Conservation (phyloP, 805 yeast species). For the Wickerhamiella occidentalis region DNA sequence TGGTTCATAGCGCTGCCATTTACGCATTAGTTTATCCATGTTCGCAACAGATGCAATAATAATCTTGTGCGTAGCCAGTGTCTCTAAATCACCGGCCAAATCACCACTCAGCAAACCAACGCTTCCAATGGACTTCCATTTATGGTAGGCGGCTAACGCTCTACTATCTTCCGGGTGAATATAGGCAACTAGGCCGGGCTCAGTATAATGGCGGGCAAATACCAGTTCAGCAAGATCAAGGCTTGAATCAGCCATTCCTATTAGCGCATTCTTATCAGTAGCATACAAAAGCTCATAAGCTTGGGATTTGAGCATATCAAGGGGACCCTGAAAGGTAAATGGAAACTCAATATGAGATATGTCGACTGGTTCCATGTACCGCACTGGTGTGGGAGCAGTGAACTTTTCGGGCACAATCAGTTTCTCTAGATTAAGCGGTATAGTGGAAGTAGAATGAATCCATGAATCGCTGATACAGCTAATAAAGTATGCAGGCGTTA, state of each 20-base stretch:
- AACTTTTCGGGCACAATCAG: slow-evolving; percentile 50
- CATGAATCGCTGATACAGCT: slow-evolving; percentile 69
- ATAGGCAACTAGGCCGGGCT: slow-evolving; percentile 59
- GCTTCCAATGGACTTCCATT: slow-evolving; percentile 48
- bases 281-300: slow-evolving; percentile 35
- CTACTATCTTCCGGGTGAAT: slow-evolving; percentile 49
- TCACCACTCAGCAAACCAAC: slow-evolving; percentile 48
- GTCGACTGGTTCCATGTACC: slow-evolving; percentile 1
- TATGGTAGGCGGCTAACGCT: slow-evolving; percentile 35
- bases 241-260: slow-evolving; percentile 35
- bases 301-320: slow-evolving; percentile 1
- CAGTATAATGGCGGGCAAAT: slow-evolving; percentile 58
- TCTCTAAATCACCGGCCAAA: slow-evolving; percentile 29
- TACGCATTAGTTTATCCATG: slow-evolving; percentile 57
- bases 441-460: slow-evolving; percentile 59
- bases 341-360: neutral
- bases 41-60: slow-evolving; percentile 69
- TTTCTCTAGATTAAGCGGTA: slow-evolving; percentile 45
- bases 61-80: slow-evolving; percentile 48
- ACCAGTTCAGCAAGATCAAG: slow-evolving; percentile 52
- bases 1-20: slow-evolving; percentile 69
- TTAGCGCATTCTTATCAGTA: slow-evolving; percentile 45
- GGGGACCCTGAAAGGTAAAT: neutral
- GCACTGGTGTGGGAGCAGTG: slow-evolving; percentile 47
- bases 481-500: slow-evolving; percentile 67